These are phyloP conservation scores for Phytophthora cryptogea DNA, from an alignment of 352 stramenopile species.

Conservation along the genomic window DNA sequence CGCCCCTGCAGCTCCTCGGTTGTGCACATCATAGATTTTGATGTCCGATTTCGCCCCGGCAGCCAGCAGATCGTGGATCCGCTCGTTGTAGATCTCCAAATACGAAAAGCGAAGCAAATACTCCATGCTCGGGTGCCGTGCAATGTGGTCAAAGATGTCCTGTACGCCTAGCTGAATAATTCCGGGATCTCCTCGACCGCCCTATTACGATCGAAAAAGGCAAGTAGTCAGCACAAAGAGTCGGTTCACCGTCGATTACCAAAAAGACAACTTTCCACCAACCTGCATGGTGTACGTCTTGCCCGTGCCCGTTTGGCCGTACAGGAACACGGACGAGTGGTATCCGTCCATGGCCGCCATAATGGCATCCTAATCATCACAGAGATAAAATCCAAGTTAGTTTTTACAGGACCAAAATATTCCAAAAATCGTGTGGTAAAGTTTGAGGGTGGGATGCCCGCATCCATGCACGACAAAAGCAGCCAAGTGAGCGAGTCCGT, in stretches of 20 bases:
- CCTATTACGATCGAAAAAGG: conserved; percentile 21
- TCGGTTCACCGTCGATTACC: conserved; percentile 22
- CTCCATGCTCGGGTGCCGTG: conserved; percentile 53
- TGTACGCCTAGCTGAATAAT: conserved; percentile 88
- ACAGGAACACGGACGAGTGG: conserved; percentile 91
- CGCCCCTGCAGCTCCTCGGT: conserved; percentile 34
- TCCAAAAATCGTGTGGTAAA: conserved; percentile 2
- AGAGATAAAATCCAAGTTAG: background rate
- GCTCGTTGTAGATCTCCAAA: conserved; percentile 99
- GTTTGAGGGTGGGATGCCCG: conserved; percentile 18
- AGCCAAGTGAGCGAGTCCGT: conserved; percentile 13
- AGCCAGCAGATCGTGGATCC: conserved; percentile 96
- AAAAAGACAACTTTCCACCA: conserved; percentile 6
- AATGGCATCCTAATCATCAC: conserved; percentile 56
- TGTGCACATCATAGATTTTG: conserved; percentile 77
- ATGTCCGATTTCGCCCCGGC: conserved; percentile 64
- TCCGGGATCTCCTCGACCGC: conserved; percentile 59
- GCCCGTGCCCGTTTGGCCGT: conserved; percentile 91
- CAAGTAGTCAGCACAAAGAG: conserved; percentile 30
- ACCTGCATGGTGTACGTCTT: conserved; percentile 88
- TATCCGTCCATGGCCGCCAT: conserved; percentile 75
- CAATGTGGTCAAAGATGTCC: conserved; percentile 89
- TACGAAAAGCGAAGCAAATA: conserved; percentile 92
- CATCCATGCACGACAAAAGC: conserved; percentile 33
- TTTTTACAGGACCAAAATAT: background rate